Evolutionary conservation across 2,329 filamentous ascomycete species (phyloP).

Genomic region (Penicillium sp.): DNA sequence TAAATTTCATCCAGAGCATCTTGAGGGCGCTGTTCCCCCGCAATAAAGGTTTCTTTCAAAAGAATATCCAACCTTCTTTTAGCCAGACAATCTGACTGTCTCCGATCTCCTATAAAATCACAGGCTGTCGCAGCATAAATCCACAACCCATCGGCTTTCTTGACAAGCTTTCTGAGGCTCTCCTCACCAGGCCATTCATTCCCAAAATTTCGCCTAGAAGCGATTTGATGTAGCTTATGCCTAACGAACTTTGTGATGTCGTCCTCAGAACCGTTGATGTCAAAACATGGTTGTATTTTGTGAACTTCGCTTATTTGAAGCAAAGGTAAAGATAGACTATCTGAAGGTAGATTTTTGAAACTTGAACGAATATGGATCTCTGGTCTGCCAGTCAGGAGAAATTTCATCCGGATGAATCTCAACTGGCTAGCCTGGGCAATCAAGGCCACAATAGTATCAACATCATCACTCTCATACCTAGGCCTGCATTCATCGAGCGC

Average conservation of each 20-base stretch:
- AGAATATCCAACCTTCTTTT: neutral
- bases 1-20: slow-evolving; percentile 2
- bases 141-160: neutral
- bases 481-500: neutral
- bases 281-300: slow-evolving; percentile 2
- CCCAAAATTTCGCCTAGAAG: neutral
- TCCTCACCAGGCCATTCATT: neutral
- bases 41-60: neutral
- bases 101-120: neutral
- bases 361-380: neutral
- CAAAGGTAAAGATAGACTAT: neutral
- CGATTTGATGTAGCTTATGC: neutral
- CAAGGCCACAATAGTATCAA: neutral
- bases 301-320: no score
- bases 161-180: neutral
- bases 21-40: neutral
- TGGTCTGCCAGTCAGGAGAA: neutral
- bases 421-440: neutral
- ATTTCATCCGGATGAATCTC: neutral
- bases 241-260: neutral
- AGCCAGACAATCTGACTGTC: neutral
- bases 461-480: neutral
- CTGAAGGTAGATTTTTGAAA: neutral
- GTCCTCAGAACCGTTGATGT: no score
- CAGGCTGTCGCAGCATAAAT: slow-evolving; percentile 1